Evolutionary conservation across 1,284 basidiomycete species (phyloP), one percentile per base, ranked within the genome.

Genomic region (Heliocybe sulcata): DNA sequence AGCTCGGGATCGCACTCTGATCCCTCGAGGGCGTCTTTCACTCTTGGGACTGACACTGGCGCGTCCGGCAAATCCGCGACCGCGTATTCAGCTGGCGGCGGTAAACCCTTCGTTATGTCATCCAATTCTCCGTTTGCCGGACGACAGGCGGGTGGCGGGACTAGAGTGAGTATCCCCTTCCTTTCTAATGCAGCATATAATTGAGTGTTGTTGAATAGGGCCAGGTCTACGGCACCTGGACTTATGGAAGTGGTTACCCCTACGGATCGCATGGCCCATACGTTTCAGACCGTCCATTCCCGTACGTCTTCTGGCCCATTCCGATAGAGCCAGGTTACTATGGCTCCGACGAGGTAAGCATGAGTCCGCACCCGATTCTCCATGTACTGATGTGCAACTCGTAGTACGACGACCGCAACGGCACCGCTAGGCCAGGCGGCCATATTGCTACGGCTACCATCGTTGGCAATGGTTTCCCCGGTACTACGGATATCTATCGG

Each of bases 261-360:
- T 62, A 62, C 51, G 61, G 57, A 12, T 56, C 47, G 12, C 23
- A 45, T 23, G 57, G 59, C 14, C 53, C 26, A 9, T 60, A 50
- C 42, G 56, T 63, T 16, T 42, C 50, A 3, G 56, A 58, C 2
- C 23, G 60, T 1, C 56, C 57, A 3, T 61, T 65, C 31, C 62
- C 63, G 0, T 66, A 57, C 31, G 58, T 55, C 11, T 65, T 64
- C 48, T 65, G 59, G 54, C 65, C 65, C 1, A 47, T 65, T 2
- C 60, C 56, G 11, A 38, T 55, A 10, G 19, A 45, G 0, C 54
- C 57, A 35, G 49, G 52, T 27, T 65, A 65, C 35, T 64, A 66
- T 52, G 63, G 64, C 12, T 57, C 47, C 2, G 56, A 62, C 22
- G 59, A 12, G 12, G 6, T 31, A 60, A 57, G 63, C 62, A 12